Evolutionary conservation across 805 yeast species (phyloP).

Genomic region (Saccharomycopsis microspora): DNA sequence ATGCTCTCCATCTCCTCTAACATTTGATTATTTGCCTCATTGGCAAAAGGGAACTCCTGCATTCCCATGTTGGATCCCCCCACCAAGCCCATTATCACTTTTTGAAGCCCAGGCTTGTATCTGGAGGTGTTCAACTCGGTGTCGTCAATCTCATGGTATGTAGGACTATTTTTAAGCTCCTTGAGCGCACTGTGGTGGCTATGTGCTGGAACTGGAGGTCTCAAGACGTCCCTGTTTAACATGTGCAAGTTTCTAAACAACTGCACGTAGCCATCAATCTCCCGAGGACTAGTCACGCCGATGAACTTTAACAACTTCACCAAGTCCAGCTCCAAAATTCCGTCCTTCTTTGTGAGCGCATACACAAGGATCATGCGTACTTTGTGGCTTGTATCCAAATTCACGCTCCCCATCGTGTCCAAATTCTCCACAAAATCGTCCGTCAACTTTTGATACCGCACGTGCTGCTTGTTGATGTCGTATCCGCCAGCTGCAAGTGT

Average conservation of each 20-base stretch:
- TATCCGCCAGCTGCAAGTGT: constrained; percentile 63
- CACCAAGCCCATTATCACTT: constrained; percentile 38
- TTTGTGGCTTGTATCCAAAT: constrained; percentile 51
- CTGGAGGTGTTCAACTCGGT: constrained; percentile 48
- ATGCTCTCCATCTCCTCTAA: constrained; percentile 18
- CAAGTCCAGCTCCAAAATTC: constrained; percentile 64
- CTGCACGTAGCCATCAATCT: constrained; percentile 33
- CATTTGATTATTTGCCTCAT: constrained; percentile 56
- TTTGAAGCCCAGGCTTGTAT: constrained; percentile 58
- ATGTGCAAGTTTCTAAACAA: constrained; percentile 46
- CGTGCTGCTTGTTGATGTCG: constrained; percentile 33
- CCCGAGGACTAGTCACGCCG: constrained; percentile 28
- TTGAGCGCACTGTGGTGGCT: constrained; percentile 15
- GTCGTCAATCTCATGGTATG: constrained; percentile 19
- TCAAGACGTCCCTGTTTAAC: constrained; percentile 21
- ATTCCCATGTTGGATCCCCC: constrained; percentile 31
- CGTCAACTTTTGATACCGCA: constrained; percentile 9
- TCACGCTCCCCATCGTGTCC: constrained; percentile 24
- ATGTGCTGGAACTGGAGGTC: constrained; percentile 22
- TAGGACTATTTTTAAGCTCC: background rate
- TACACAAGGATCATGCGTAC: constrained; percentile 66
- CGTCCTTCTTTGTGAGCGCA: constrained; percentile 64
- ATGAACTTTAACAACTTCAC: constrained; percentile 53
- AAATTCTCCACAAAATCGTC: constrained; percentile 45
- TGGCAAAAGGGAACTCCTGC: constrained; percentile 60